phyloP scores from a whole-genome alignment of 106 monocot species.

The Dendrobium chrysotoxum region DNA sequence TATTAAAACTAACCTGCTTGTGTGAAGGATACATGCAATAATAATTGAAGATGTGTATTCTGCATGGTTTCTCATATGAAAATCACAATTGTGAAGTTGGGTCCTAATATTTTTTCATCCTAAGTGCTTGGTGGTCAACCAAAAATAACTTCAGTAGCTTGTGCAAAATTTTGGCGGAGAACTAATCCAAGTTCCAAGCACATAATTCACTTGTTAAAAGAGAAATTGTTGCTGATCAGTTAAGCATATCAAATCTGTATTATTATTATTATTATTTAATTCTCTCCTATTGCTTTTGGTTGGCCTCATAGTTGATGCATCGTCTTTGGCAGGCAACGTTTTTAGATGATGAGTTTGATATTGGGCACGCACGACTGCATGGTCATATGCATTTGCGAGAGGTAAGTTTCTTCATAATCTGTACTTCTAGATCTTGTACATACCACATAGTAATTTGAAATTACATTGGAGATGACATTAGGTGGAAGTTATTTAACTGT shows the following conservation, averaged over 20 bases:
- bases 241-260: neutral
- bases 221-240: neutral
- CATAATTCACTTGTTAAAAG: neutral
- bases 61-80: neutral
- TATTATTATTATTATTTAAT: neutral
- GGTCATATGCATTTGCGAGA: slow-evolving; percentile 93
- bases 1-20: neutral
- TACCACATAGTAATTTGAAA: neutral
- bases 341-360: slow-evolving; percentile 66
- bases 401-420: slow-evolving; percentile 25
- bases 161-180: neutral
- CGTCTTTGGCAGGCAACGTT: slow-evolving; percentile 70
- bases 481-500: neutral
- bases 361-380: slow-evolving; percentile 59
- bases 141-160: neutral
- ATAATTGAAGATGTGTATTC: neutral
- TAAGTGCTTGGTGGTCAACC: neutral
- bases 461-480: neutral
- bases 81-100: neutral
- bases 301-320: neutral
- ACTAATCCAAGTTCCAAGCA: too few relatives aligned
- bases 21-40: neutral
- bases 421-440: neutral
- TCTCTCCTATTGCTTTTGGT: neutral
- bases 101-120: neutral